phyloP scores from a whole-genome alignment of 176 grass and related monocot species.

The Tillandsia leiboldiana region DNA sequence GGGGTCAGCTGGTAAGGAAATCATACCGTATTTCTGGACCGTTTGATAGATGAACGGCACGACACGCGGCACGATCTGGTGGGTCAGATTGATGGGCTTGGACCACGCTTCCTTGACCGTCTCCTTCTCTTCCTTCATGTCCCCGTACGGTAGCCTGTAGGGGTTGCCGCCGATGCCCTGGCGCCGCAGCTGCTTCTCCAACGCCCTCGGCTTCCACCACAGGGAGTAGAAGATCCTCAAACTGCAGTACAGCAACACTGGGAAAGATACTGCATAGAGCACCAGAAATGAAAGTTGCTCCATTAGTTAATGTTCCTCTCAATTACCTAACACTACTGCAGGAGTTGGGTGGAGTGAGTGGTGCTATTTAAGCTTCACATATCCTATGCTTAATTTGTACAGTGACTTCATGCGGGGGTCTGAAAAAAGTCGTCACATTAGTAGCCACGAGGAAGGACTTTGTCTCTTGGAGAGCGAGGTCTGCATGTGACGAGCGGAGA shows the following conservation, averaged over 20 bases:
- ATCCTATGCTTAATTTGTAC: no score
- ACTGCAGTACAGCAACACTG: not conserved
- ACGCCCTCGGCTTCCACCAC: conserved; percentile 12
- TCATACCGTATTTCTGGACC: conserved; percentile 4
- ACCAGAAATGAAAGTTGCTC: not conserved
- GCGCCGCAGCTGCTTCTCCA: not conserved
- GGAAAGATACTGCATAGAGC: not conserved
- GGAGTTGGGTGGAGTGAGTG: no score
- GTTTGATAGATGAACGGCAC: not conserved
- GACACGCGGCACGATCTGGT: conserved; percentile 3
- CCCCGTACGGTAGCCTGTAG: conserved; percentile 6
- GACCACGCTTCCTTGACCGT: not conserved
- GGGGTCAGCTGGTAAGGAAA: no score
- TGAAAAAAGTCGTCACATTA: no score
- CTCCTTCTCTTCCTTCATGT: conserved; percentile 4
- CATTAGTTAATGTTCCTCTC: no score
- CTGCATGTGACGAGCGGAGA: no score
- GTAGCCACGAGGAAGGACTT: no score
- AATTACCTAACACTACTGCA: no score
- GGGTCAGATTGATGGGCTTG: conserved; percentile 12
- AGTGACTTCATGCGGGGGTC: no score
- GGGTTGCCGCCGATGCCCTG: conserved; percentile 16
- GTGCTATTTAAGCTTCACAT: no score
- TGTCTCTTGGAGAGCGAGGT: no score
- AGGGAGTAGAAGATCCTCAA: not conserved